Conservation (phyloP, 345 rosid species). For the Kandelia obovata region DNA sequence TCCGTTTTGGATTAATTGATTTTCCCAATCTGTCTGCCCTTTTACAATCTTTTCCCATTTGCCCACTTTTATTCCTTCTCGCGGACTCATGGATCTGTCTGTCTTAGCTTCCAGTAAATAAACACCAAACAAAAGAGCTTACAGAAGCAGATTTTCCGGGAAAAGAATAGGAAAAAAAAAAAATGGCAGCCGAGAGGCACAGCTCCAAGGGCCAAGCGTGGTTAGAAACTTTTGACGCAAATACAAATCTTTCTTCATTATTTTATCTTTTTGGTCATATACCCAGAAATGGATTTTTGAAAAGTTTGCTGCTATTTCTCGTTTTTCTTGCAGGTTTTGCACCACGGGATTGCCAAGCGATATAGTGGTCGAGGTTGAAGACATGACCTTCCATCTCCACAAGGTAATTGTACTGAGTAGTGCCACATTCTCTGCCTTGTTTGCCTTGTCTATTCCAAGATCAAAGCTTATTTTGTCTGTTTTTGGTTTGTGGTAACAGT, state of each 20-base stretch:
- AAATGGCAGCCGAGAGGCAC: constrained; percentile 66
- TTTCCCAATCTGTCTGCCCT: constrained; percentile 36
- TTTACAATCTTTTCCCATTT: neutral
- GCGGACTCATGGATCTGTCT: constrained; percentile 20
- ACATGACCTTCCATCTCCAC: constrained; percentile 91
- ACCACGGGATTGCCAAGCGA: constrained; percentile 90
- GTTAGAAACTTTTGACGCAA: constrained; percentile 24
- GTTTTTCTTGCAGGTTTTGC: constrained; percentile 63
- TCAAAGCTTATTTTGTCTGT: neutral
- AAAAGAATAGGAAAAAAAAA: neutral
- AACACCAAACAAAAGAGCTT: neutral
- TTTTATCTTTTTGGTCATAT: neutral
- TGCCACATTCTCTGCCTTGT: neutral
- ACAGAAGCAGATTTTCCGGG: neutral
- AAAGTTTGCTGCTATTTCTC: neutral
- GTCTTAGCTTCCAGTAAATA: constrained; percentile 9
- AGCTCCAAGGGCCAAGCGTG: constrained; percentile 91
- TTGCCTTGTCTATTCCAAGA: neutral
- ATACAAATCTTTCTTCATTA: neutral
- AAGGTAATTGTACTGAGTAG: constrained; percentile 46
- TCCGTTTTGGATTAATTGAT: constrained; percentile 43
- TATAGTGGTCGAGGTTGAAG: constrained; percentile 75
- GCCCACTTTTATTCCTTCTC: neutral
- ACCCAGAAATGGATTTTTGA: neutral
- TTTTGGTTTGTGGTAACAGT: constrained; percentile 37